Evolutionary conservation across 202 grass and related monocot genomes (phyloP), one percentile per base, ranked within the genome.

Genomic region (Brachypodium distachyon): DNA sequence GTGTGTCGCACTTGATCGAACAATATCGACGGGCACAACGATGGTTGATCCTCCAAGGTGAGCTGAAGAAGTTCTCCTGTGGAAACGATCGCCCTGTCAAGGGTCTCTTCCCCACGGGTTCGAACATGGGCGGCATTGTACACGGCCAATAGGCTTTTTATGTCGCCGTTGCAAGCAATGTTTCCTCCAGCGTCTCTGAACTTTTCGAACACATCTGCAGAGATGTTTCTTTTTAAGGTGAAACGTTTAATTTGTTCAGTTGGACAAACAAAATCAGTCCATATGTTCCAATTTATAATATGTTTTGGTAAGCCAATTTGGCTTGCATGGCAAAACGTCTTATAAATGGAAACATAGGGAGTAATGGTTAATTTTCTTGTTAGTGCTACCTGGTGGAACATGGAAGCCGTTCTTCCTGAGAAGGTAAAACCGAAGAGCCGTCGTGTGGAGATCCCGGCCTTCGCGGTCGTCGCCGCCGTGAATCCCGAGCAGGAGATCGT

Each of bases 391-490:
- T 10, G 76, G 27, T n/a, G 51, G 27, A 37, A 80, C 51, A 17
- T 16, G 4, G 3, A 14, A 59, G 7, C 83, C 83, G 2, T 73
- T 75, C 40, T 85, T 77, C 79, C 83, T 74, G 11, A 79, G 87
- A 26, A 85, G 32, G 34, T 85, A 85, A 55, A 85, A 85, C 1
- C 41, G 3, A 11, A 85, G 23, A 0, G 76, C 78, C 4, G 69
- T 26, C 1, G 10, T 27, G 10, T 80, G 64, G 33, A 85, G 76
- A 53, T 74, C 59, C 1, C 32, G 46, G 12, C n/a, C 18, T 26
- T 46, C 32, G 5, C 73, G 22, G 4, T 49, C n/a, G 3, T 52
- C 25, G 12, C 18, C 61, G 0, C 42, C 0, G 0, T 51, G 54
- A 7, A 85, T 4, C 8, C 5, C 9, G 4, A 31, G 11, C 0